Base-by-base conservation (phyloP, 1,284 basidiomycete genomes). In the Phellinidium pouzarii region DNA sequence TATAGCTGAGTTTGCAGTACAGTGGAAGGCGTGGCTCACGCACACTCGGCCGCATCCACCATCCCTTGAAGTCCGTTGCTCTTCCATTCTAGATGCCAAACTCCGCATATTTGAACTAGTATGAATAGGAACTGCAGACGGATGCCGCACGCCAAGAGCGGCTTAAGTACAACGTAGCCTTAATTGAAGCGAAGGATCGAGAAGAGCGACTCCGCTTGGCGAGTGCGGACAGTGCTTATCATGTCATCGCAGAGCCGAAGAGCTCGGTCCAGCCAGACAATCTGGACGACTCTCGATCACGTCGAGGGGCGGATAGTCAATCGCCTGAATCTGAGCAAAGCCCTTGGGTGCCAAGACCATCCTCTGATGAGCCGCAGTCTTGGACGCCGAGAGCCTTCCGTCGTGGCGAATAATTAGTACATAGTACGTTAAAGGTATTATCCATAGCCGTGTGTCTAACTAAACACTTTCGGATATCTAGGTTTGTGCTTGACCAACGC, bases 11-110 rank as follows among this genome's bases (percentile, higher is more conserved):
- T 45, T 7, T 27, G 11, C 52, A 64, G 64, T 65, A 4, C 64
- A 65, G 46, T 64, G 63, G 64, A 58, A 57, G 27, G 58, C 63
- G 14, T 65, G 64, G 64, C 50, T 65, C 1, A 60, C 63, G 2
- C 61, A 64, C 42, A 65, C 63, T 1, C 59, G 63, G 23, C 47
- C 45, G 11, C 34, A 61, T 41, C 58, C 63, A 6, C 64, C 64
- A 2, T 45, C 60, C 5, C 45, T 61, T 4, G 58, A 62, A 48
- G 64, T 63, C 26, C 27, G 60, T 51, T 48, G 14, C 17, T 23
- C 22, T 25, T 23, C 3, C 23, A 8, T 8, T n/a, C n/a, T n/a
- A n/a, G n/a, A n/a, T n/a, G n/a, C n/a, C n/a, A n/a, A n/a, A 11
- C 31, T 11, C 31, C 27, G 9, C 26, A 36, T 46, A 11, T 36